A percentile compares a stretch with the other conserved stretches of the same genome.
Conservation (phyloP, 768 basidiomycete genomes). For the Chalciporus pseudorubinellus region DNA sequence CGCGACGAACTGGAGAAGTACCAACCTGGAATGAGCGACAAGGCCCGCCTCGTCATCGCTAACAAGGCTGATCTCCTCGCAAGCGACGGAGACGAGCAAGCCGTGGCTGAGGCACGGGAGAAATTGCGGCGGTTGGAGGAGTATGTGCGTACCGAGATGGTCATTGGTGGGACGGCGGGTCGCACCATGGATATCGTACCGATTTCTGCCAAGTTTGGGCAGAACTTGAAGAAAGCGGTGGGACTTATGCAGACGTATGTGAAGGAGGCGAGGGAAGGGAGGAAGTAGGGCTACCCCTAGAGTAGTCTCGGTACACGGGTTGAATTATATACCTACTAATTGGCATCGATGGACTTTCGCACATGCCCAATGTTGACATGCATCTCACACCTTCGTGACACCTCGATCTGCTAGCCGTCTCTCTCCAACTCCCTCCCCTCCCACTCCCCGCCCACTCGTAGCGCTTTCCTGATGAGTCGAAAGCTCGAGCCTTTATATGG, state of each 20-base stretch:
- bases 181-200: slow-evolving; percentile 68
- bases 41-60: slow-evolving; percentile 80
- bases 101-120: slow-evolving; percentile 50
- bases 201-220: slow-evolving; percentile 79
- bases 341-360: neutral
- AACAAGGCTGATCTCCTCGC: slow-evolving; percentile 93
- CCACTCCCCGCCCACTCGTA: neutral
- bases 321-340: slow-evolving; percentile 1
- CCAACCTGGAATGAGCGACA: slow-evolving; percentile 71
- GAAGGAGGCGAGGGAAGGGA: slow-evolving; percentile 38
- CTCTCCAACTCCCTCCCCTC: too few relatives aligned
- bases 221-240: slow-evolving; percentile 75
- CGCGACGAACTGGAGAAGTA: slow-evolving; percentile 83
- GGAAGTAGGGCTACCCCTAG: neutral
- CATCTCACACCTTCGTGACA: neutral
- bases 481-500: neutral
- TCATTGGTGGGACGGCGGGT: slow-evolving; percentile 14
- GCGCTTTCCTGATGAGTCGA: neutral
- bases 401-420: neutral
- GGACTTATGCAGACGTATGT: slow-evolving; percentile 67
- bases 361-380: neutral
- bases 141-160: slow-evolving; percentile 52
- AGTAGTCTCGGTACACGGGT: neutral
- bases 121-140: slow-evolving; percentile 58
- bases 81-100: slow-evolving; percentile 40